Evolutionary conservation across 805 yeast genomes (phyloP).

Genomic region (Metschnikowia aberdeeniae): DNA sequence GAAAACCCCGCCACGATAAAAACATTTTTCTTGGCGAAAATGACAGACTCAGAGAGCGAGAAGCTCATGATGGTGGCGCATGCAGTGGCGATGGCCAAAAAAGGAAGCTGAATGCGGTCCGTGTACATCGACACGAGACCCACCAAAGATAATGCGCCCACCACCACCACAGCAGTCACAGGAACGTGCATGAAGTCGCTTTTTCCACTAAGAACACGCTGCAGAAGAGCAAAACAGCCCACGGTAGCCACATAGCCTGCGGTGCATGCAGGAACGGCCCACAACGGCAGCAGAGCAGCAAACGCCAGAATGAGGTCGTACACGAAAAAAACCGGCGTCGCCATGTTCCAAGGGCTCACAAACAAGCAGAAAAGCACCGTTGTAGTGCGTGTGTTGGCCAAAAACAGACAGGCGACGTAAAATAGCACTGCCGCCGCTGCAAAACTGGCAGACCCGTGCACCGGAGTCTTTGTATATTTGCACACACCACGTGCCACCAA

Average conservation of each 20-base stretch:
- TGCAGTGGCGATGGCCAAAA: constrained; percentile 13
- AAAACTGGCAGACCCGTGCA: constrained; percentile 12
- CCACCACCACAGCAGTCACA: constrained; percentile 2
- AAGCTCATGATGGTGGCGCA: constrained; percentile 12
- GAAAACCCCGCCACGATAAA: constrained; percentile 11
- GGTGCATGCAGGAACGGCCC: constrained; percentile 4
- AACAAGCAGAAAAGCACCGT: constrained; percentile 28
- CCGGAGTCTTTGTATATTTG: constrained; percentile 3
- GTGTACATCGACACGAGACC: constrained; percentile 1
- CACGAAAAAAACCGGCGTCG: constrained; percentile 26
- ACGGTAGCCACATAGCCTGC: constrained; percentile 20
- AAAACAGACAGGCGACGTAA: constrained; percentile 20
- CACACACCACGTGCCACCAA: constrained; percentile 16
- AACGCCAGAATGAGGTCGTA: constrained; percentile 21
- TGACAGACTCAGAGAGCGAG: constrained; percentile 8
- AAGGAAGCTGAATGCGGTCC: constrained; percentile 7
- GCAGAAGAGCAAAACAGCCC: constrained; percentile 14
- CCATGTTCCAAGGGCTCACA: constrained; percentile 27
- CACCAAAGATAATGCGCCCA: not conserved
- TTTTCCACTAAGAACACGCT: constrained; percentile 1
- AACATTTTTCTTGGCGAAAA: constrained; percentile 9
- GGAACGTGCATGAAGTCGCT: not conserved
- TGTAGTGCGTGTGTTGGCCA: constrained; percentile 24
- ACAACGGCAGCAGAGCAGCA: not conserved
- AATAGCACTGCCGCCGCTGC: constrained; percentile 20